Percentiles rank a stretch among this genome's conserved stretches.
Conservation (phyloP, 176 grass and related monocot species). For the Themeda triandra region DNA sequence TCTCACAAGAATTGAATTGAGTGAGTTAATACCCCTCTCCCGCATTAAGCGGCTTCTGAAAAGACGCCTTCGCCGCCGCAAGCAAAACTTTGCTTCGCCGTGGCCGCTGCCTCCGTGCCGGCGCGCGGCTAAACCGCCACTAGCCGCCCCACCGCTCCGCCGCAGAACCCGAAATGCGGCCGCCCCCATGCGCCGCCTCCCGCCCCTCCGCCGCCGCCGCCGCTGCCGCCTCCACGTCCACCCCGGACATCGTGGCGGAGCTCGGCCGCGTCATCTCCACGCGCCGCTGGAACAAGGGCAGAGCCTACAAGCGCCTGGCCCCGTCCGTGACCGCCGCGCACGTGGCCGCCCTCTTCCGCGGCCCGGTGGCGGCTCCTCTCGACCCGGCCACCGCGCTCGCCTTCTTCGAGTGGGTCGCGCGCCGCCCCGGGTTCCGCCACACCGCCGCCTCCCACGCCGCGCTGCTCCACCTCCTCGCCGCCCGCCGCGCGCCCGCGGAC, state of each 20-base stretch:
- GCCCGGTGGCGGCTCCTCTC: not conserved
- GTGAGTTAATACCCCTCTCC: too few relatives aligned
- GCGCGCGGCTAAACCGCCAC: too few relatives aligned
- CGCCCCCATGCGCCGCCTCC: too few relatives aligned
- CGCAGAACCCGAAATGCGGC: too few relatives aligned
- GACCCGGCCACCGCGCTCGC: constrained; percentile 51
- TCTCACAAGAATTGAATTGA: too few relatives aligned
- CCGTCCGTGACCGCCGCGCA: constrained; percentile 49
- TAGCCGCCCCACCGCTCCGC: too few relatives aligned
- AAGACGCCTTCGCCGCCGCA: too few relatives aligned
- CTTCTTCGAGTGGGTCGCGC: constrained; percentile 73
- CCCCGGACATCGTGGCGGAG: constrained; percentile 30
- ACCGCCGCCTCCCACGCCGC: constrained; percentile 59
- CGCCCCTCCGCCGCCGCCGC: too few relatives aligned
- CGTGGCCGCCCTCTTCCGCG: constrained; percentile 51
- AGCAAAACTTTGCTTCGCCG: too few relatives aligned
- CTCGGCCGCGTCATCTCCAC: constrained; percentile 56
- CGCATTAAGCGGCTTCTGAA: too few relatives aligned
- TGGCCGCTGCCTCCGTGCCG: too few relatives aligned
- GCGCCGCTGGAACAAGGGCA: constrained; percentile 48
- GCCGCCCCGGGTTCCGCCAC: constrained; percentile 58
- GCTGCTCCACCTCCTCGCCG: constrained; percentile 54
- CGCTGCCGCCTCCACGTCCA: constrained; percentile 8
- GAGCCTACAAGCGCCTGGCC: constrained; percentile 36
- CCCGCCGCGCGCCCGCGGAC: constrained; percentile 18